Evolutionary conservation across 305 asterid species (phyloP).

Genomic region (Striga hermonthica): DNA sequence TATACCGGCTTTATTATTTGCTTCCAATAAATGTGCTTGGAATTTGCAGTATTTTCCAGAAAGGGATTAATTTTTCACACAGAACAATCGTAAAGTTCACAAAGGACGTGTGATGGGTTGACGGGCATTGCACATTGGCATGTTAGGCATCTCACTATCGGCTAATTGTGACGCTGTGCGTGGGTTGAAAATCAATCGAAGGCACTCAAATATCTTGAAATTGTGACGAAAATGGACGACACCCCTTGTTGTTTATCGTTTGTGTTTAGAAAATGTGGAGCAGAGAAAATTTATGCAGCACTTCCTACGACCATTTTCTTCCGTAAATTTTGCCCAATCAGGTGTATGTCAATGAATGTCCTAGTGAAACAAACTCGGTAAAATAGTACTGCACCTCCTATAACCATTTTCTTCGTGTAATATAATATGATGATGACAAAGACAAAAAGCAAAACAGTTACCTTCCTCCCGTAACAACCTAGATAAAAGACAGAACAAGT

Average conservation of each 20-base stretch:
- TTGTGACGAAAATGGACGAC: conserved; percentile 68
- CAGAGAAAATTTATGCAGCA: conserved; percentile 81
- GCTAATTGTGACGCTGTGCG: conserved; percentile 47
- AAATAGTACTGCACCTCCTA: conserved; percentile 54
- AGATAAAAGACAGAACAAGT: too few species aligned
- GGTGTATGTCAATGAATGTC: too few species aligned
- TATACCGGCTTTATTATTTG: conserved; percentile 56
- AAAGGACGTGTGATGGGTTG: conserved; percentile 52
- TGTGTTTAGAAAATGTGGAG: conserved; percentile 76
- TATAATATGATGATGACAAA: too few species aligned
- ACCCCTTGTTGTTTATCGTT: conserved; percentile 54
- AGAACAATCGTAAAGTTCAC: conserved; percentile 53
- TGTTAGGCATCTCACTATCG: conserved; percentile 66
- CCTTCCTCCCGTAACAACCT: too few species aligned
- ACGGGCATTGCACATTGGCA: conserved; percentile 56
- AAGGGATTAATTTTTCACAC: conserved; percentile 61
- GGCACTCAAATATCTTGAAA: conserved; percentile 67
- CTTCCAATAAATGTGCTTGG: conserved; percentile 63
- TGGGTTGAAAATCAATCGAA: conserved; percentile 54
- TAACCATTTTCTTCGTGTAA: too few species aligned
- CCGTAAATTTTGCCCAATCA: too few species aligned
- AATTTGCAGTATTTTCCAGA: conserved; percentile 41
- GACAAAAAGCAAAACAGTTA: too few species aligned
- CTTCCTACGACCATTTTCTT: conserved; percentile 21
- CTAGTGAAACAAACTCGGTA: too few species aligned